Base-by-base conservation (phyloP, 331 rosid genomes). In the Prunus yedoensis region DNA sequence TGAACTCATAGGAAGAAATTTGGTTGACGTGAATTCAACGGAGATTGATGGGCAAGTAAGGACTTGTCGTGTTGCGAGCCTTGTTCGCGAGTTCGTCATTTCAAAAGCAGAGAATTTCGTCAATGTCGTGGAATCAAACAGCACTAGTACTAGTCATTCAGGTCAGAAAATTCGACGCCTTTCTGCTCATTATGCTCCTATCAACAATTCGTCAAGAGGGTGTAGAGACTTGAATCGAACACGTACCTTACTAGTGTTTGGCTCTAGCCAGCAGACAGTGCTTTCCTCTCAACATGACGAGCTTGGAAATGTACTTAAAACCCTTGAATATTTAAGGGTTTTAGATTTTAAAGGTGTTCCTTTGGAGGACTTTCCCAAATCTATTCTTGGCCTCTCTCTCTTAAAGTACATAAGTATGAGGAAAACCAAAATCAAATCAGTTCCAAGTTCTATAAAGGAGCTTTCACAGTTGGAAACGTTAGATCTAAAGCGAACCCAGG, bases 371-470 rank as follows among this genome's bases (percentile, higher is more conserved):
- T 68, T 81, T 12, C 80, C 77, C 16, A 9, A 38, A 1, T 45
- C 8, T 58, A 70, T 47, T 9, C 0, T 6, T 28, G 18, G 8
- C 57, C 53, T 71, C 73, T 71, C 10, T 15, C 65, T 65, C 65
- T 32, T 81, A 54, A 69, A 45, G 69, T 65, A 74, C 68, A 3
- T 81, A 30, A 52, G 78, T 41, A 46, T 81, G 9, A 41, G 64
- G 10, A 1, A 49, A 3, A 76, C 78, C 28, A 27, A 57, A 2
- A 70, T 81, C 2, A 46, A 47, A 35, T 32, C 3, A 15, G 46
- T 81, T n/a, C 84, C 81, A 35, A 56, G n/a, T 7, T 76, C 81
- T 15, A 71, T 76, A 23, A 45, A 69, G 28, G 21, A 63, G 7
- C 53, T 81, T 60, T 25, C 8, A 8, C 38, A 32, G 11, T 30